A percentile compares a stretch with the other conserved stretches of the same genome.
Evolutionary conservation across 345 rosid species (phyloP).

Genomic region (Bretschneidera sinensis): DNA sequence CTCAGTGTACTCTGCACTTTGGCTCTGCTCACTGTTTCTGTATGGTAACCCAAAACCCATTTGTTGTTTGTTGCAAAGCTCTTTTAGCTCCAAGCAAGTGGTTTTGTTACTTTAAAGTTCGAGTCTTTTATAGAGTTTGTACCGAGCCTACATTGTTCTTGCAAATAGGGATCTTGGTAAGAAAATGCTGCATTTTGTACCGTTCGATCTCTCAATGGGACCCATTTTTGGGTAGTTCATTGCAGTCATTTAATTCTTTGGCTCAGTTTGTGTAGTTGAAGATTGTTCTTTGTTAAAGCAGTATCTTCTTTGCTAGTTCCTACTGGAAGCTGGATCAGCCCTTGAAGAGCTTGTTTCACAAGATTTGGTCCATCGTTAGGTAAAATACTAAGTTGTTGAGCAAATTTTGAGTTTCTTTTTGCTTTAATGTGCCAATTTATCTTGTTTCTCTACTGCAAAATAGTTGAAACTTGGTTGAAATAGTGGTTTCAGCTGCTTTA

Average conservation of each 20-base stretch:
- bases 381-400: too few species aligned
- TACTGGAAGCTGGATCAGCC: constrained; percentile 23
- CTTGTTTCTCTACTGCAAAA: neutral
- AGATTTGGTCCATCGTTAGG: constrained; percentile 22
- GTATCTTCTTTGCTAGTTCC: constrained; percentile 17
- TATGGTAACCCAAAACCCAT: constrained; percentile 13
- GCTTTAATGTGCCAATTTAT: neutral
- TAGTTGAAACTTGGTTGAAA: constrained; percentile 9
- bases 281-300: constrained; percentile 21
- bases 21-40: neutral
- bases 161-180: constrained; percentile 35
- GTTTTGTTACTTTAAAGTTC: constrained; percentile 27
- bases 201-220: constrained; percentile 35
- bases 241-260: constrained; percentile 31
- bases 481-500: constrained; percentile 7
- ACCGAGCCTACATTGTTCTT: constrained; percentile 36
- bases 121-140: constrained; percentile 26
- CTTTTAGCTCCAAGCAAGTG: constrained; percentile 16
- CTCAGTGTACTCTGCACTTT: constrained; percentile 7
- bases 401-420: neutral
- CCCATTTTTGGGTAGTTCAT: constrained; percentile 29
- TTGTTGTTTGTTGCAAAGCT: constrained; percentile 6
- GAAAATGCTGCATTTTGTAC: constrained; percentile 28
- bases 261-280: constrained; percentile 30
- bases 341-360: constrained; percentile 9